Percentiles rank a stretch among this genome's conserved stretches.
Conservation (phyloP, 2,329 filamentous ascomycete genomes). For the Fusarium coffeatum region DNA sequence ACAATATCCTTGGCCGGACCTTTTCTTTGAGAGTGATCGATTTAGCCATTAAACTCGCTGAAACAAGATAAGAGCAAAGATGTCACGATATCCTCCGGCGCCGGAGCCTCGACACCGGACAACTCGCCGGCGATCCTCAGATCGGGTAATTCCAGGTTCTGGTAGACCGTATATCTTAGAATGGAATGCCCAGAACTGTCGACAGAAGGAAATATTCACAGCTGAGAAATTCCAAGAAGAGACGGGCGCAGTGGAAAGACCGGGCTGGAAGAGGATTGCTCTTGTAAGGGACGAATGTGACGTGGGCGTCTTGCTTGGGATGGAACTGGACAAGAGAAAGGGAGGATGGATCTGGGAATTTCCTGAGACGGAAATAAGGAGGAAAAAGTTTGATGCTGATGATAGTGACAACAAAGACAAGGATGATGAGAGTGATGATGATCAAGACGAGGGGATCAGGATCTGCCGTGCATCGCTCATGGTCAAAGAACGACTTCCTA, state of each 20-base stretch:
- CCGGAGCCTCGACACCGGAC: conserved; percentile 35
- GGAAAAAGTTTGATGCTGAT: background rate
- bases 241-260: conserved; percentile 26
- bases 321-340: conserved; percentile 32
- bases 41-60: background rate
- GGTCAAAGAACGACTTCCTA: conserved; percentile 35
- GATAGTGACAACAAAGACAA: background rate
- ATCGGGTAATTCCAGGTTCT: conserved; percentile 29
- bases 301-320: conserved; percentile 28
- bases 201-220: conserved; percentile 31
- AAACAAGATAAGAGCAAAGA: background rate
- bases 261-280: conserved; percentile 39
- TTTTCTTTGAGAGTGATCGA: background rate
- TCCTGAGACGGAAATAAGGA: conserved; percentile 32
- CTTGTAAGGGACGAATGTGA: conserved; percentile 42
- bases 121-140: conserved; percentile 35
- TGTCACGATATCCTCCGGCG: conserved; percentile 37
- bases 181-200: conserved; percentile 40
- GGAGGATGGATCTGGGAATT: conserved; percentile 44
- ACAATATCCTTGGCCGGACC: background rate
- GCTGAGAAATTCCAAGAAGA: conserved; percentile 38
- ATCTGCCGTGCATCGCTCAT: conserved; percentile 41
- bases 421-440: background rate
- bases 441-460: conserved; percentile 33
- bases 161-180: conserved; percentile 40